Conservation (phyloP, 371 early-diverging fungal species). For the Rhizopus sp. region DNA sequence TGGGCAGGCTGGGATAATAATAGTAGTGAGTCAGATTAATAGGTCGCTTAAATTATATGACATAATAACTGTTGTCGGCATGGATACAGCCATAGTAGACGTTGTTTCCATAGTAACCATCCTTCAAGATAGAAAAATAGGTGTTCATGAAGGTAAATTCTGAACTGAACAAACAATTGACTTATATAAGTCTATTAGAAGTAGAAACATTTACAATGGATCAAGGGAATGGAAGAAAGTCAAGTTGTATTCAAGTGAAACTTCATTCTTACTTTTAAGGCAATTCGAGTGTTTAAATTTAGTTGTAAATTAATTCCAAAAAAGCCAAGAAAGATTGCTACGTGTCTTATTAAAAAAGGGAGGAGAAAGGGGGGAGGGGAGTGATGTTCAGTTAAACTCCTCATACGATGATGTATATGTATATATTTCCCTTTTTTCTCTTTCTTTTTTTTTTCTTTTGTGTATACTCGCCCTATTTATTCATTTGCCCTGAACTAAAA, state of each 20-base stretch:
- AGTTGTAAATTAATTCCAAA: too few relatives aligned
- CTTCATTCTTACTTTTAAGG: constrained; percentile 20
- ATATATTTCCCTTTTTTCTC: too few relatives aligned
- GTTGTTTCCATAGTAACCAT: constrained; percentile 41
- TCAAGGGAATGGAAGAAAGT: constrained; percentile 23
- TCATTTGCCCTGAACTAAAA: too few relatives aligned
- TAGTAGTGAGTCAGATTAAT: constrained; percentile 23
- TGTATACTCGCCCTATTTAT: too few relatives aligned
- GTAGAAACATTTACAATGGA: constrained; percentile 42
- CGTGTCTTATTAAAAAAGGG: too few relatives aligned
- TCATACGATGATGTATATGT: too few relatives aligned
- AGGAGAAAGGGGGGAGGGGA: too few relatives aligned
- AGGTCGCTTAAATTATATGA: constrained; percentile 33
- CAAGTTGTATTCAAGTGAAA: constrained; percentile 44
- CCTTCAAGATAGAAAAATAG: constrained; percentile 38
- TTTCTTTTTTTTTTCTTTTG: too few relatives aligned
- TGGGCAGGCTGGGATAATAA: not conserved
- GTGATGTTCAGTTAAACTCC: too few relatives aligned
- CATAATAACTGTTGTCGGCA: constrained; percentile 41
- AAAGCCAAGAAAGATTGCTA: too few relatives aligned
- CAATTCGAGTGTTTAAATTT: too few relatives aligned
- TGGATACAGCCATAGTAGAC: constrained; percentile 44
- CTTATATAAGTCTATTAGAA: constrained; percentile 15
- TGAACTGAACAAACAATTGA: not conserved
- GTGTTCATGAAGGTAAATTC: constrained; percentile 40